Conservation (phyloP, 768 basidiomycete species). For the Lentinus tigrinus region DNA sequence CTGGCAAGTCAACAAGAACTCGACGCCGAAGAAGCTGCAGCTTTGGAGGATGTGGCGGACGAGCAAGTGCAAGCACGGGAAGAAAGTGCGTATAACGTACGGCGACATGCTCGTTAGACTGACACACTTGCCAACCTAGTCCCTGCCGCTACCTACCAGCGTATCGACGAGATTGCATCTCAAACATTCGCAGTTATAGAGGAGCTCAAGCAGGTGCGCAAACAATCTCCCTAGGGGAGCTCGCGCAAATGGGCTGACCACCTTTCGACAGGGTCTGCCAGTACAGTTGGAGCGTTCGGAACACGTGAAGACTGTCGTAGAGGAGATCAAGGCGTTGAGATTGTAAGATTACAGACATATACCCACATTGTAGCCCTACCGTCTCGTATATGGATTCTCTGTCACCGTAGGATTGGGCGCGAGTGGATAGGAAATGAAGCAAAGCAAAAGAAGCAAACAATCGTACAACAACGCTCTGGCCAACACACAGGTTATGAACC, state of each 20-base stretch:
- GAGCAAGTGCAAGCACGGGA: slow-evolving; percentile 18
- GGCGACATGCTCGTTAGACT: not conserved
- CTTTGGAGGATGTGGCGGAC: slow-evolving; percentile 10
- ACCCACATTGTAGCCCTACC: slow-evolving; percentile 11
- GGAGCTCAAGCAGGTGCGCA: slow-evolving; percentile 51
- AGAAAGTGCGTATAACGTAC: slow-evolving; percentile 19
- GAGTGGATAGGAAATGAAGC: not conserved
- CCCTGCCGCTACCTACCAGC: slow-evolving; percentile 15
- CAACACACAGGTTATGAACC: slow-evolving; percentile 37
- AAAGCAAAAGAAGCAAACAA: not conserved
- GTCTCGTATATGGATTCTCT: not conserved
- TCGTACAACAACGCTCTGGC: slow-evolving; percentile 5
- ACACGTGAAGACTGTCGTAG: slow-evolving; percentile 42
- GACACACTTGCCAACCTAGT: slow-evolving; percentile 3
- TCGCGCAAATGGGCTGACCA: not conserved
- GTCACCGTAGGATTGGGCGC: not conserved
- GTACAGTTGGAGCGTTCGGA: slow-evolving; percentile 52
- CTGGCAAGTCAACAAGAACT: slow-evolving; percentile 34
- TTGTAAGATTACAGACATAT: slow-evolving; percentile 29
- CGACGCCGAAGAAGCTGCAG: slow-evolving; percentile 28
- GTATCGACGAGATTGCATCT: slow-evolving; percentile 26
- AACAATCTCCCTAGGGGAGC: not conserved
- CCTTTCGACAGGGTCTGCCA: slow-evolving; percentile 38
- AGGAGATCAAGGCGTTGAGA: slow-evolving; percentile 52
- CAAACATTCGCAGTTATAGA: slow-evolving; percentile 42